phyloP scores from a whole-genome alignment of 768 basidiomycete species.

The Boletus insuetus region DNA sequence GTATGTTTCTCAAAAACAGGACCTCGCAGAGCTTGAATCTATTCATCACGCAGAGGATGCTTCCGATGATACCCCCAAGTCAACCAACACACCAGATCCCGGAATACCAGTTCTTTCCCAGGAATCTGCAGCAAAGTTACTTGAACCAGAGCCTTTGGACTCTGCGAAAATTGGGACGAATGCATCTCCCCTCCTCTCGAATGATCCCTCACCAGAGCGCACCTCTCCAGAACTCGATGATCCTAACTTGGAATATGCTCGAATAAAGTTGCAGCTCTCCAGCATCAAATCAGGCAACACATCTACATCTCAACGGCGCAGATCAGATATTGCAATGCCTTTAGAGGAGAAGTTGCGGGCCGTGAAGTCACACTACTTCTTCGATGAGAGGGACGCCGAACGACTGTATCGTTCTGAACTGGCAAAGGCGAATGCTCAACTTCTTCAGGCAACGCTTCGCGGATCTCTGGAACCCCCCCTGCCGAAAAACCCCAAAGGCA shows the following conservation, averaged over 20 bases:
- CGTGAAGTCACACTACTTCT: slow-evolving; percentile 62
- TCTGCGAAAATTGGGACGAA: slow-evolving; percentile 37
- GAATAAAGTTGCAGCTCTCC: slow-evolving; percentile 56
- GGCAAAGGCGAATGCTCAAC: slow-evolving; percentile 42
- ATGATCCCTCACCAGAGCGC: slow-evolving; percentile 26
- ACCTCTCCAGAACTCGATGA: slow-evolving; percentile 45
- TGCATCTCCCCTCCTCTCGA: slow-evolving; percentile 38
- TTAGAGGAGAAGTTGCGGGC: slow-evolving; percentile 46
- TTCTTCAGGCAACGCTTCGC: slow-evolving; percentile 45
- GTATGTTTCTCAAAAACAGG: slow-evolving; percentile 14
- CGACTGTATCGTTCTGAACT: slow-evolving; percentile 52
- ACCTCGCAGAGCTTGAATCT: not conserved
- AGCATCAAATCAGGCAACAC: slow-evolving; percentile 39
- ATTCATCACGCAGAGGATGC: slow-evolving; percentile 8
- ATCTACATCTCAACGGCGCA: slow-evolving; percentile 24
- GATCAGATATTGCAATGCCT: slow-evolving; percentile 30
- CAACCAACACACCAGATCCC: not conserved
- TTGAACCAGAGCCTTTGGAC: not conserved
- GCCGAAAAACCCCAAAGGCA: not conserved
- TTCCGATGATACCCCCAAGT: slow-evolving; percentile 11
- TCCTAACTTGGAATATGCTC: slow-evolving; percentile 61
- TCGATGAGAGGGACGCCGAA: slow-evolving; percentile 66
- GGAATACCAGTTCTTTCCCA: slow-evolving; percentile 1
- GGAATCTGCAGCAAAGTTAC: not conserved
- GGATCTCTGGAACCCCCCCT: slow-evolving; percentile 12